phyloP scores from a whole-genome alignment of 352 stramenopile species.

The Globisporangium rhizosaccharum region DNA sequence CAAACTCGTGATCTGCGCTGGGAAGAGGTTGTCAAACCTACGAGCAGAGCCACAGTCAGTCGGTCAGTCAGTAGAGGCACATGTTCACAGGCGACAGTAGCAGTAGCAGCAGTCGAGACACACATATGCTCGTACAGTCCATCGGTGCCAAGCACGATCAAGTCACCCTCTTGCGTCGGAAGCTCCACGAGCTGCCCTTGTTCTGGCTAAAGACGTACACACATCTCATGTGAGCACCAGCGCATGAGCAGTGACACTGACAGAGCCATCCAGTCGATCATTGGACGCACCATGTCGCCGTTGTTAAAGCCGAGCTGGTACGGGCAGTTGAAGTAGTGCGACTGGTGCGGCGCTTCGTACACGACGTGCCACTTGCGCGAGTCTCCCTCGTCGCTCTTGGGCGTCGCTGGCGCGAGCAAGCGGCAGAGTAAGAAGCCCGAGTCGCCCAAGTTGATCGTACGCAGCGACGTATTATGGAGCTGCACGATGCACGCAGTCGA shows the following conservation, averaged over 20 bases:
- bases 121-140: constrained; percentile 71
- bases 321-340: constrained; percentile 96
- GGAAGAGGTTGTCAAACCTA: constrained; percentile 95
- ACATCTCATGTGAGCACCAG: constrained; percentile 1
- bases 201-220: constrained; percentile 49
- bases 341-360: constrained; percentile 88
- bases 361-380: constrained; percentile 69
- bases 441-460: constrained; percentile 92
- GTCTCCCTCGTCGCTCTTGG: constrained; percentile 3
- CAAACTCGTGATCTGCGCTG: constrained; percentile 72
- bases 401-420: constrained; percentile 26
- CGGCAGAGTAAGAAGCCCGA: constrained; percentile 92
- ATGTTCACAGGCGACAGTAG: not conserved
- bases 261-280: not conserved
- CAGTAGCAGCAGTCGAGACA: not conserved
- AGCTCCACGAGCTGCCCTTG: constrained; percentile 88
- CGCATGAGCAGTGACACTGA: not conserved
- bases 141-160: constrained; percentile 93
- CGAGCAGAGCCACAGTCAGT: not conserved
- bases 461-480: constrained; percentile 54
- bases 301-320: constrained; percentile 91
- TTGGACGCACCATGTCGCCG: constrained; percentile 71
- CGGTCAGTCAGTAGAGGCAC: not conserved
- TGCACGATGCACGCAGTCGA: constrained; percentile 85
- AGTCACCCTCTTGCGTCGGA: constrained; percentile 79